Evolutionary conservation across 176 grass and related monocot genomes (phyloP).

Genomic region (Tillandsia leiboldiana): DNA sequence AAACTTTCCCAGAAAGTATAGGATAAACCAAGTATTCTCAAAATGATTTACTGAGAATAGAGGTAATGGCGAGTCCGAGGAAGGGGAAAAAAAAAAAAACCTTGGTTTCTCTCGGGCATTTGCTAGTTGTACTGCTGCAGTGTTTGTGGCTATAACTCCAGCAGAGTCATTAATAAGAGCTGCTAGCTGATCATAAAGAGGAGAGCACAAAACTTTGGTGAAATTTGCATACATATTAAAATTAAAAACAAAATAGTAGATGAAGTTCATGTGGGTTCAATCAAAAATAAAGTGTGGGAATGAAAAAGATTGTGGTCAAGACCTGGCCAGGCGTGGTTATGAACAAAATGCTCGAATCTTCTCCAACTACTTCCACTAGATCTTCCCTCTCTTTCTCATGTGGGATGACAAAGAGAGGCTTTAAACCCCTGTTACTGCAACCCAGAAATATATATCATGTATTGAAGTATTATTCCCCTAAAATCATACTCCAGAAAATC

Average conservation of each 20-base stretch:
- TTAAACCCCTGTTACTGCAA: constrained; percentile 35
- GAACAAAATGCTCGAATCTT: constrained; percentile 56
- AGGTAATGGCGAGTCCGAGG: neutral
- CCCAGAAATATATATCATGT: constrained; percentile 2
- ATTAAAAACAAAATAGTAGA: neutral
- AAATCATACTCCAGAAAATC: neutral
- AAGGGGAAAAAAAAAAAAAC: constrained; percentile 15
- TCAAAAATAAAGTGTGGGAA: neutral
- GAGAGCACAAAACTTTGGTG: neutral
- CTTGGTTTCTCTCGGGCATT: constrained; percentile 69
- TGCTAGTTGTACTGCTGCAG: constrained; percentile 72
- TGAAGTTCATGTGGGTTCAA: neutral
- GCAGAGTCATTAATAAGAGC: constrained; percentile 69
- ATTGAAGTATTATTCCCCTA: neutral
- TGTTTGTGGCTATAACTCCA: constrained; percentile 71
- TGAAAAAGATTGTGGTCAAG: neutral
- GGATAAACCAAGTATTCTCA: neutral
- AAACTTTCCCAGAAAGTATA: neutral
- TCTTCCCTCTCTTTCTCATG: constrained; percentile 91
- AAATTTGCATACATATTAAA: neutral
- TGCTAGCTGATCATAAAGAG: constrained; percentile 39
- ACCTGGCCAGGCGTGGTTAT: constrained; percentile 79
- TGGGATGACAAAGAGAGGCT: constrained; percentile 86
- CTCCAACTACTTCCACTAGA: constrained; percentile 44
- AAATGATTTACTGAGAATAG: neutral